A percentile compares a stretch with the other conserved stretches of the same genome.
Evolutionary conservation across 2,329 filamentous ascomycete genomes (phyloP).

Genomic region (Alternaria ventricosa): DNA sequence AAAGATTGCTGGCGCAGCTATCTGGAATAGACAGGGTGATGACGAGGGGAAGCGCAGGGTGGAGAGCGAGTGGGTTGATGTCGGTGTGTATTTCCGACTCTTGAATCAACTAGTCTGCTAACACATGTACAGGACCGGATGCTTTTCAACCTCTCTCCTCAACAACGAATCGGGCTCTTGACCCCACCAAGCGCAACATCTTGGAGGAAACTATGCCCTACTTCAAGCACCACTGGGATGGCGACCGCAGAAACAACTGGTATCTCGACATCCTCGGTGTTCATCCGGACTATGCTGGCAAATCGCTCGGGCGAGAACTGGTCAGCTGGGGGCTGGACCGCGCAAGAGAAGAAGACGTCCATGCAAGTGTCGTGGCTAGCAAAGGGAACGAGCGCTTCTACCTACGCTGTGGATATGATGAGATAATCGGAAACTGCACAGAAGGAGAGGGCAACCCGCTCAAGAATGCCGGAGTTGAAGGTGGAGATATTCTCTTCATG

Average conservation of each 20-base stretch:
- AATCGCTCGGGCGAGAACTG: constrained; percentile 47
- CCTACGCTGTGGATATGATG: constrained; percentile 44
- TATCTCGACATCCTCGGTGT: constrained; percentile 50
- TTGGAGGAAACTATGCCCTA: constrained; percentile 15
- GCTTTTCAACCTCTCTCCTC: constrained; percentile 11
- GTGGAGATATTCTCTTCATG: constrained; percentile 46
- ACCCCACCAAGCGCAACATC: constrained; percentile 22
- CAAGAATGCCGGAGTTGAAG: constrained; percentile 24
- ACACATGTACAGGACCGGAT: background rate
- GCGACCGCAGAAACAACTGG: constrained; percentile 44
- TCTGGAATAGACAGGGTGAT: constrained; percentile 33
- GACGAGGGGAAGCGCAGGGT: constrained; percentile 20
- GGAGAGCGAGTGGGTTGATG: constrained; percentile 17
- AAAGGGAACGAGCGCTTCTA: constrained; percentile 53
- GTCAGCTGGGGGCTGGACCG: constrained; percentile 52
- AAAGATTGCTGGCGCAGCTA: constrained; percentile 23
- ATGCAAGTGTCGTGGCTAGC: constrained; percentile 50
- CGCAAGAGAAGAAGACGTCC: constrained; percentile 47
- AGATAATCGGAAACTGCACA: constrained; percentile 39
- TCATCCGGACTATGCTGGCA: constrained; percentile 50
- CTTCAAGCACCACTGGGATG: constrained; percentile 28
- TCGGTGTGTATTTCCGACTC: constrained; percentile 9
- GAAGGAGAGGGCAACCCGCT: constrained; percentile 44
- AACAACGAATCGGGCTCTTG: constrained; percentile 28
- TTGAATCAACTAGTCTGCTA: background rate